Evolutionary conservation across 768 basidiomycete species (phyloP).

Genomic region (Candolleomyces efflorescens): DNA sequence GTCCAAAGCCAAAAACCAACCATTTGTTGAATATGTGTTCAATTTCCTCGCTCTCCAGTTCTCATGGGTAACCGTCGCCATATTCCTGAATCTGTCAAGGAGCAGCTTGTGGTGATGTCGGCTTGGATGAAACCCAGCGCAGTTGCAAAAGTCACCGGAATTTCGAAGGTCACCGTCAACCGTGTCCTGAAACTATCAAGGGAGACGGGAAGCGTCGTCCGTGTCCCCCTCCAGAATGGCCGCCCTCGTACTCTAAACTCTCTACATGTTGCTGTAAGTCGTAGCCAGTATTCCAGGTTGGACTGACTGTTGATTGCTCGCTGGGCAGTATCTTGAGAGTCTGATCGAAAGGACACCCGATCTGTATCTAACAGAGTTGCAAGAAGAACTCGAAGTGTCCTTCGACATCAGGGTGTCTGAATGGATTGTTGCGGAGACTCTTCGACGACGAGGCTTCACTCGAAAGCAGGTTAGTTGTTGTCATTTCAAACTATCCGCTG

Average conservation of each 20-base stretch:
- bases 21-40: no score
- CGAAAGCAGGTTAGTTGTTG: background rate
- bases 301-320: no score
- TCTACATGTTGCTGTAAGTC: no score
- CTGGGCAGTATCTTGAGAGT: background rate
- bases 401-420: background rate
- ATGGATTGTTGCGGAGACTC: background rate
- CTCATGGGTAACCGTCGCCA: constrained; percentile 7
- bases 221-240: no score
- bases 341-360: background rate
- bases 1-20: no score
- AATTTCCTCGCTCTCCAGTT: no score
- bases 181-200: background rate
- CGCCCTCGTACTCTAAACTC: no score
- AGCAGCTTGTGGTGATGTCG: constrained; percentile 6
- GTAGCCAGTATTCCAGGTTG: no score
- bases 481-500: background rate
- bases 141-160: background rate
- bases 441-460: background rate
- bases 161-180: constrained; percentile 5
- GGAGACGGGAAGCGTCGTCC: no score
- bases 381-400: background rate
- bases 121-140: background rate
- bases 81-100: background rate
- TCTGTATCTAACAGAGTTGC: background rate